Percentiles rank a stretch among this genome's conserved stretches.
phyloP scores from a whole-genome alignment of 768 basidiomycete genomes.

The Calvatia gigantea region DNA sequence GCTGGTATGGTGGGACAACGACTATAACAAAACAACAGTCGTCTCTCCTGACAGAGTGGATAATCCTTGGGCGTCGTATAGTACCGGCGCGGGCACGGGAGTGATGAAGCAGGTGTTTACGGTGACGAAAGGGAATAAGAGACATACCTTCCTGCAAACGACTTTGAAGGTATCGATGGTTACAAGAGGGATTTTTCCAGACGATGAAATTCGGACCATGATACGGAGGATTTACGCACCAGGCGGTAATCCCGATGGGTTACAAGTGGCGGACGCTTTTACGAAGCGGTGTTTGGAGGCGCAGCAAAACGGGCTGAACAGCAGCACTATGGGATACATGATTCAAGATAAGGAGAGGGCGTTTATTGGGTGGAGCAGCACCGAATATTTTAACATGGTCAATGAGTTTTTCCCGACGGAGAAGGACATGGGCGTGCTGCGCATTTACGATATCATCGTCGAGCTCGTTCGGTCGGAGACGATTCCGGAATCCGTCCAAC shows the following conservation, averaged over 20 bases:
- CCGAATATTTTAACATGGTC: slow-evolving; percentile 7
- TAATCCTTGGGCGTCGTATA: slow-evolving; percentile 16
- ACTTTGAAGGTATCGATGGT: slow-evolving; percentile 15
- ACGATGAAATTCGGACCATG: slow-evolving; percentile 13
- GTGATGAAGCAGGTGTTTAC: slow-evolving; percentile 22
- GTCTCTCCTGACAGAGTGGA: slow-evolving; percentile 13
- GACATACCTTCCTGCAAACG: slow-evolving; percentile 20
- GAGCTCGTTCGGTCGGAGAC: slow-evolving; percentile 15
- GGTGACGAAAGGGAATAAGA: slow-evolving; percentile 14
- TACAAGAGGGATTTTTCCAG: not conserved
- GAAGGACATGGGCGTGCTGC: not conserved
- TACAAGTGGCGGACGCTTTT: slow-evolving; percentile 2
- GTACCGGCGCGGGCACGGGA: slow-evolving; percentile 13
- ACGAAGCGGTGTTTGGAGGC: slow-evolving; percentile 5
- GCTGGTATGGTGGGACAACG: slow-evolving; percentile 16
- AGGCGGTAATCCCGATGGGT: not conserved
- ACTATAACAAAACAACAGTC: slow-evolving; percentile 4
- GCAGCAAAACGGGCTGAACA: slow-evolving; percentile 12
- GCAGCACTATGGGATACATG: slow-evolving; percentile 11
- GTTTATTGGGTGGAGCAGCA: slow-evolving; percentile 9
- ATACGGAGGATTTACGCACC: slow-evolving; percentile 13
- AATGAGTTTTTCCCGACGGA: not conserved
- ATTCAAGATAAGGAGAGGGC: not conserved
- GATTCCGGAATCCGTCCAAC: slow-evolving; percentile 8
- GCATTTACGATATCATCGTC: slow-evolving; percentile 7